These are phyloP conservation scores for Physcomitrium patens DNA, from an alignment of 225 moss, liverwort and hornwort genomes.

Conservation along the genomic window DNA sequence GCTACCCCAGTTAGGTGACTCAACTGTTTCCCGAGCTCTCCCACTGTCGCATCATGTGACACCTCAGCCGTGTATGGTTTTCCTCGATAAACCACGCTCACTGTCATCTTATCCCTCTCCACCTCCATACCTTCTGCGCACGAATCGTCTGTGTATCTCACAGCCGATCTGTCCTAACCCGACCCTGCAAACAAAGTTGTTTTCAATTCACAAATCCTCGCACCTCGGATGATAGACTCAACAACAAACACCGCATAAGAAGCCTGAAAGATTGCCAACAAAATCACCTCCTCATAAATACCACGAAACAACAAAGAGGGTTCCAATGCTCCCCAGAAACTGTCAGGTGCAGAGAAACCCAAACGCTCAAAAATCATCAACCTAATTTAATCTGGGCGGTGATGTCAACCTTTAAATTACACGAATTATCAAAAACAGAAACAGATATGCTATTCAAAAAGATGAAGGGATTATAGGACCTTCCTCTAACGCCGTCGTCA, in stretches of 20 bases:
- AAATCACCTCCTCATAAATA: neutral
- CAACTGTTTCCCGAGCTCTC: slow-evolving; percentile 70
- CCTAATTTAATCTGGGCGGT: too few species aligned
- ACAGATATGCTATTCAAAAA: too few species aligned
- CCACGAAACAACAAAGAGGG: neutral
- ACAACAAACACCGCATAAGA: neutral
- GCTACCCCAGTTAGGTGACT: slow-evolving; percentile 75
- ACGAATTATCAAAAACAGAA: too few species aligned
- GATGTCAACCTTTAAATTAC: too few species aligned
- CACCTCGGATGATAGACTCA: neutral
- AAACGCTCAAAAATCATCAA: neutral
- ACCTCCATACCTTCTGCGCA: slow-evolving; percentile 38
- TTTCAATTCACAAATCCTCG: neutral
- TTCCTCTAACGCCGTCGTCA: too few species aligned
- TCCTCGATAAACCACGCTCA: slow-evolving; percentile 56
- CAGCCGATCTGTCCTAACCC: neutral
- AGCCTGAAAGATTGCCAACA: neutral
- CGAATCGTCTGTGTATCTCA: neutral
- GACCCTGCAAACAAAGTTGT: neutral
- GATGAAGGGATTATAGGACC: too few species aligned
- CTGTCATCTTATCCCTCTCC: slow-evolving; percentile 45
- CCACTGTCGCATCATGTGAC: slow-evolving; percentile 53
- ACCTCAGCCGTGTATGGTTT: slow-evolving; percentile 47
- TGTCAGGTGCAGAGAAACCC: too few species aligned
- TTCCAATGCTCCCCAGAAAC: neutral